Evolutionary conservation across 2,329 filamentous ascomycete genomes (phyloP), one percentile per base, ranked within the genome.

Genomic region (Huntiella savannae): DNA sequence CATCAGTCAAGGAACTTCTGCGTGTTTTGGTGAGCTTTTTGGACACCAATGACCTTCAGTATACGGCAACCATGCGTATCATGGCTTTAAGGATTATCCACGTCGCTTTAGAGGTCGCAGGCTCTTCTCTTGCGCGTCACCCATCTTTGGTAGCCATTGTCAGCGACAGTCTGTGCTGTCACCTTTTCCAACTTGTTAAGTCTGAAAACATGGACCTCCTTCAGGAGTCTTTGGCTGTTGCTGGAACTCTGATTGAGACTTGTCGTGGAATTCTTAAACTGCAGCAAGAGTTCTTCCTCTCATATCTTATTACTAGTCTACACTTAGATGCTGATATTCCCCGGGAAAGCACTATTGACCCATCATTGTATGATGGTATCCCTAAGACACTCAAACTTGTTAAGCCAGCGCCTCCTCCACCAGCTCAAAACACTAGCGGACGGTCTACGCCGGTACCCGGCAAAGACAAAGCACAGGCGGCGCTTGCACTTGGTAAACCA

Each of bases 51-150:
- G 88, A 96, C 60, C 79, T 77, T 45, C 83, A 88, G 54, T 84
- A 95, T 60, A 92, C 86, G 2, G 91, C 98, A 58, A 80, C 84
- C 1, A 91, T 96, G 80, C 77, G 88, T 54, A 85, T 98, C 36
- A 98, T 98, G 87, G 91, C 91, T 13, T 65, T 98, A 53, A 77
- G 91, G 38, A 96, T 98, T 52, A 91, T 98, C 47, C 91, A 98
- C 59, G 91, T 98, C 39, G 91, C 91, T 1, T 72, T 98, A 16
- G 91, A 98, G 62, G 88, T 98, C 49, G 86, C 91, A 1, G 91
- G 91, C 0, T 88, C 91, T 3, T 93, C 87, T 5, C 95, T 98
- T 57, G 84, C 87, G 42, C 82, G 82, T 52, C 91, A 98, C 59
- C 87, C 88, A 4, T 84, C 82, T 49, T 66, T 98, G 44, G 87